Percentiles rank a stretch among this genome's conserved stretches.
Conservation (phyloP, 2,329 filamentous ascomycete species). For the Aspergillus sp. region DNA sequence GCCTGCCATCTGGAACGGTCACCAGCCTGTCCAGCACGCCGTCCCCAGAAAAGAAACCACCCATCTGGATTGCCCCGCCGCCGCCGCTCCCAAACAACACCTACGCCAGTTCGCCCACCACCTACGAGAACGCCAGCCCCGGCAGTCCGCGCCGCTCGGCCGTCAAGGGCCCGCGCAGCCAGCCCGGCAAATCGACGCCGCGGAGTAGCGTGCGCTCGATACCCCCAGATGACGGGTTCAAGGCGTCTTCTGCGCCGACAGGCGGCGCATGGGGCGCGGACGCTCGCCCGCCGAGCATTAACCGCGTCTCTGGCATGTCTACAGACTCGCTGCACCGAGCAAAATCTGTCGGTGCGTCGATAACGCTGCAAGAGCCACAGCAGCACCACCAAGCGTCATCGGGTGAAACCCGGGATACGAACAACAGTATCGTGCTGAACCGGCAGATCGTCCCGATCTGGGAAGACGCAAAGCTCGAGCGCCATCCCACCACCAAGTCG, state of each 20-base stretch:
- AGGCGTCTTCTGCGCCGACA: slow-evolving; percentile 5
- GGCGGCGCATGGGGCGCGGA: neutral
- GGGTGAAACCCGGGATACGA: slow-evolving; percentile 3
- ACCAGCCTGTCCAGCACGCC: slow-evolving; percentile 25
- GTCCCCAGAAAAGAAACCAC: slow-evolving; percentile 25
- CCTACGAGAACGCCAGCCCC: slow-evolving; percentile 22
- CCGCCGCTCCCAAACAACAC: slow-evolving; percentile 1
- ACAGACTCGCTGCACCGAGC: slow-evolving; percentile 20
- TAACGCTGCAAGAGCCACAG: neutral
- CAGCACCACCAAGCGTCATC: slow-evolving; percentile 9
- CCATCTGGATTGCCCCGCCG: slow-evolving; percentile 25
- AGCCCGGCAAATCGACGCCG: slow-evolving; percentile 19
- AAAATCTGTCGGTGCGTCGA: slow-evolving; percentile 3
- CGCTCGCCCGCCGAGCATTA: slow-evolving; percentile 4
- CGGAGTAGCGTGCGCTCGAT: slow-evolving; percentile 20
- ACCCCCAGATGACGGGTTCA: slow-evolving; percentile 14
- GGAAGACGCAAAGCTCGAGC: slow-evolving; percentile 31
- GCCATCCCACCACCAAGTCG: slow-evolving; percentile 13
- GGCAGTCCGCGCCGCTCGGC: slow-evolving; percentile 31
- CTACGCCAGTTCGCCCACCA: slow-evolving; percentile 19
- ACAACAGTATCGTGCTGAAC: slow-evolving; percentile 13
- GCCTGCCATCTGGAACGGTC: slow-evolving; percentile 9
- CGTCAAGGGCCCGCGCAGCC: slow-evolving; percentile 33
- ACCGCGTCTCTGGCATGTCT: too few species aligned
- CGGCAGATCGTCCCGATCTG: slow-evolving; percentile 36